Base-by-base conservation (phyloP, 176 grass and related monocot genomes). In the Oryza coarctata region DNA sequence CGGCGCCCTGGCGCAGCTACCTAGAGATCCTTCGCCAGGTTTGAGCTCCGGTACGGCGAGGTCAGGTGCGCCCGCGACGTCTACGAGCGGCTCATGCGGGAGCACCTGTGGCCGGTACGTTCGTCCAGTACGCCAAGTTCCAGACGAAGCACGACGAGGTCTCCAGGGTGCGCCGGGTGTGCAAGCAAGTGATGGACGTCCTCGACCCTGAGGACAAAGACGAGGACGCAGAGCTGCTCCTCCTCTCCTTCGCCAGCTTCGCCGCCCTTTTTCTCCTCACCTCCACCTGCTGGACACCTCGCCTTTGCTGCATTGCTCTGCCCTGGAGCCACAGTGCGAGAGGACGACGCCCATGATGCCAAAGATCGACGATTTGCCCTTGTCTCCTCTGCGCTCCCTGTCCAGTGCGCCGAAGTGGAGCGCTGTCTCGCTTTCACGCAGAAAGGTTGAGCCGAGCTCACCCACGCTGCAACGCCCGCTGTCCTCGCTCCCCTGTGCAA, bases 1-100 rank as follows among this genome's bases (percentile, higher is more conserved):
- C 65, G 92, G 95, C 86, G 76, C 5, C 95, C 92, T 0, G 92
- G 92, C 70, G 77, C 78, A 0, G 83, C 88, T 0, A 92, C 87
- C 15, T 97, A 60, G 58, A 49, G 18, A 17, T 49, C 45, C 14
- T 49, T 18, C 5, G 15, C 18, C 45, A 49, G 25, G 60, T 22
- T 61, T 33, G 0, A 61, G 60, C 25, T 60, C 1, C 57, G 57
- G 7, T 25, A 60, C n/a, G 57, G 57, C 7, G 57, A 60, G 57
- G 57, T 60, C 7, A 22, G n/a, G 22, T 22, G 57, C 0, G 57
- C 57, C 90, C n/a, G 22, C 7, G 11, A 3, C 8, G 25, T 60
- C n/a, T 60, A 60, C n/a, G 57, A 60, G 57, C 57, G 57, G 22
- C 10, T 60, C n/a, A 22, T 60, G 22, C 22, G 22, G n/a, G 57